Percentiles rank a stretch among this genome's conserved stretches.
Evolutionary conservation across 2,329 filamentous ascomycete genomes (phyloP).

Genomic region (Scortechinia acanthostroma): DNA sequence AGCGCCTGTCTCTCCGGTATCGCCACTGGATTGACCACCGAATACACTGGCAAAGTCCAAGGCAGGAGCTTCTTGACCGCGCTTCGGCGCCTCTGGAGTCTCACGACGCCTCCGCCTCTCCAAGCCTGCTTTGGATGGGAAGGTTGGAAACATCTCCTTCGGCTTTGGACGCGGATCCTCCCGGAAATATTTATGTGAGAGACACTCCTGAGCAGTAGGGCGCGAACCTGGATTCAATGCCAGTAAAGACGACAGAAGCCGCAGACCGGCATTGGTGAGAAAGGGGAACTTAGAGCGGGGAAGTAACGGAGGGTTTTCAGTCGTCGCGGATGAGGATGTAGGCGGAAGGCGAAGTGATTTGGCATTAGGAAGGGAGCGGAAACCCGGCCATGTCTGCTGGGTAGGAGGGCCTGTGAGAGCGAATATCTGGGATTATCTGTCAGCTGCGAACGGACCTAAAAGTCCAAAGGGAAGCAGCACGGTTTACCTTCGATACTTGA

Average conservation of each 20-base stretch:
- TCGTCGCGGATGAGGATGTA: conserved; percentile 20
- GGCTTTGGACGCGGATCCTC: conserved; percentile 65
- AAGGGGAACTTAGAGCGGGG: conserved; percentile 61
- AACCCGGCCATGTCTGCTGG: conserved; percentile 57
- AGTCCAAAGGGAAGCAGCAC: not conserved
- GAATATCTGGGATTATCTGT: conserved; percentile 45
- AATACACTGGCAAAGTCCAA: conserved; percentile 5
- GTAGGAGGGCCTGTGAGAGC: conserved; percentile 61
- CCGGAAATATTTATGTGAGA: conserved; percentile 58
- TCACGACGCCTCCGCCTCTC: conserved; percentile 52
- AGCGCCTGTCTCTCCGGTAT: not conserved
- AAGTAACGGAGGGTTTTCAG: conserved; percentile 17
- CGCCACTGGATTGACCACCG: not conserved
- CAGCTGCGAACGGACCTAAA: no score
- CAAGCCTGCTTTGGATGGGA: conserved; percentile 66
- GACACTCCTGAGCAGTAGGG: conserved; percentile 48
- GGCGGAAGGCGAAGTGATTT: conserved; percentile 48
- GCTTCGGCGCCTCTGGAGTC: conserved; percentile 59
- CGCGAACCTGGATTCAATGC: conserved; percentile 50
- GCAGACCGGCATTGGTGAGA: conserved; percentile 49
- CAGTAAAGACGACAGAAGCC: conserved; percentile 48
- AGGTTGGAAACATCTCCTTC: conserved; percentile 68
- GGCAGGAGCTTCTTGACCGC: conserved; percentile 41
- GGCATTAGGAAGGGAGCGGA: conserved; percentile 62
- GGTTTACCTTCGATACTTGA: conserved; percentile 43